Base-by-base conservation (phyloP, 2,329 filamentous ascomycete genomes). In the Mycosphaerella sp. region DNA sequence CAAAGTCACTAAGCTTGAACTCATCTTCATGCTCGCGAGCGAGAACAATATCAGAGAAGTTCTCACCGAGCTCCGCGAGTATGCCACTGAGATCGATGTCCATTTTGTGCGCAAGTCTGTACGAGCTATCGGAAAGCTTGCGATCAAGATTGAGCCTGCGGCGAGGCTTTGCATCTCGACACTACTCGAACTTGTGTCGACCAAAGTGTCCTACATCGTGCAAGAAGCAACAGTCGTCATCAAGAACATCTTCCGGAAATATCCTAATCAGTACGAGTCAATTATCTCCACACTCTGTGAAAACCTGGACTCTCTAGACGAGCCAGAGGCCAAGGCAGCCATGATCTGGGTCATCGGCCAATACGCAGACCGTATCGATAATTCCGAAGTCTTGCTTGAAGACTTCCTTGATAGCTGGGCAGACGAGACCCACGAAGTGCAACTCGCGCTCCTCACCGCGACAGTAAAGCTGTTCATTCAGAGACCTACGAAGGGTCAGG, bases 301-400 rank as follows among this genome's bases (percentile, higher is more conserved):
- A 68, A 91, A 98, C 63, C 81, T 98, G 18, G 93, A 98, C 70
- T 95, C 90, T 3, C 75, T 98, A 43, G 93, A 98, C 68, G 93
- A 98, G 68, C 91, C 93, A 2, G 93, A 98, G 70, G 93, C 93
- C 41, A 98, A 98, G 69, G 90, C 93, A 1, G 93, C 93, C 52
- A 95, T 98, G 83, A 93, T 98, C 40, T 98, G 93, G 93, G 93
- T 98, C 32, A 98, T 98, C 66, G 93, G 93, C 2, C 89, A 98
- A 68, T 98, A 98, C 64, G 93, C 93, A 8, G 89, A 94, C 66
- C 85, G 93, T 40, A 98, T 98, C 62, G 93, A 98, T 68, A 97
- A 98, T 69, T 93, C 88, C 13, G 93, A 97, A 62, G 87, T 86
- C 0, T 77, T 98, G 2, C 79, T 98, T 7, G 91, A 98, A 62